Conservation (phyloP, 2,329 filamentous ascomycete genomes). For the Ophiostoma quercus region DNA sequence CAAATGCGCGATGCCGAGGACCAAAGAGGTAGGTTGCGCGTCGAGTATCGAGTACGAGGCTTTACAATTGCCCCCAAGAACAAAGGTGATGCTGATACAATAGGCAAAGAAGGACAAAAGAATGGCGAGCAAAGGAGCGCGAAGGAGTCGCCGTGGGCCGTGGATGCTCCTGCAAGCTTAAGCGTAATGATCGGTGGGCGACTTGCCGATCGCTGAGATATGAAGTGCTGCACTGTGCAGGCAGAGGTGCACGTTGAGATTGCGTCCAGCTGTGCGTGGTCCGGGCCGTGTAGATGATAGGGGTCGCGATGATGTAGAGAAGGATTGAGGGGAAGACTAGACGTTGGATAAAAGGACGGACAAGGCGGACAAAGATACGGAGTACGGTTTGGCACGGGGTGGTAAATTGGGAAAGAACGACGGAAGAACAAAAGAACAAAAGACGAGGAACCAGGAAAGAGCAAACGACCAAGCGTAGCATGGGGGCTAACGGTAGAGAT, state of each 20-base stretch:
- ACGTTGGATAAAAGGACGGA: neutral
- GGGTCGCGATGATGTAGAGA: neutral
- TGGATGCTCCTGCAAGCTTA: neutral
- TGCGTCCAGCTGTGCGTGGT: neutral
- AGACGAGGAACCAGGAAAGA: neutral
- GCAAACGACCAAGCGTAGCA: neutral
- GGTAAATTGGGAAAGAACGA: neutral
- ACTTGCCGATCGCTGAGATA: neutral
- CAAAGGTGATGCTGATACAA: neutral
- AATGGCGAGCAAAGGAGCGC: neutral
- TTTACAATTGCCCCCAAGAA: neutral
- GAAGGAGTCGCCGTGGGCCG: slow-evolving; percentile 2
- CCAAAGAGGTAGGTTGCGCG: neutral
- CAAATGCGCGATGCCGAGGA: neutral
- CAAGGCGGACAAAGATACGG: neutral
- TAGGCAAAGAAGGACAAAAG: neutral
- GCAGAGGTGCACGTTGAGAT: neutral
- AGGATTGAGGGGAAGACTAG: neutral
- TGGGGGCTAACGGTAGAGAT: slow-evolving; percentile 7
- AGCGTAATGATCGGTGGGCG: neutral
- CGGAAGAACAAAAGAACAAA: slow-evolving; percentile 4
- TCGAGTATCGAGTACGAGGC: neutral
- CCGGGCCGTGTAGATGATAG: neutral
- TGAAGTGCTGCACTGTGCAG: neutral
- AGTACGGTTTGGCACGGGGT: neutral